Conservation (phyloP, 2,329 filamentous ascomycete genomes). For the Setomelanomma holmii region DNA sequence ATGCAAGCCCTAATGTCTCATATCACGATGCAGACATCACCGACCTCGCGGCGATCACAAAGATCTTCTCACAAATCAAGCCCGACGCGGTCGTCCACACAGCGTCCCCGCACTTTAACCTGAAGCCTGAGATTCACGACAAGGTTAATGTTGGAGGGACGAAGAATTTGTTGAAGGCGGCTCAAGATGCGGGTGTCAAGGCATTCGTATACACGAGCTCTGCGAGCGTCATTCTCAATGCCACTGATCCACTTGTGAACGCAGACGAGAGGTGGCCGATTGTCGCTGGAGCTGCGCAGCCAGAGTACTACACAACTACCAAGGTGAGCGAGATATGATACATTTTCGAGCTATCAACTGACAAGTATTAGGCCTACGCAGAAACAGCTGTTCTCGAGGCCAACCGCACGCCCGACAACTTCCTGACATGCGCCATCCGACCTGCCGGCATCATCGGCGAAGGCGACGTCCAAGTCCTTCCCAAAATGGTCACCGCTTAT, state of each 20-base stretch:
- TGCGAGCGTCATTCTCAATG: conserved; percentile 58
- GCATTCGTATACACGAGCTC: conserved; percentile 62
- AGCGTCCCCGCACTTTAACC: conserved; percentile 54
- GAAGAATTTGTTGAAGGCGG: conserved; percentile 55
- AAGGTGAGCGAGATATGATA: conserved; percentile 44
- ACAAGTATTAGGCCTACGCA: conserved; percentile 49
- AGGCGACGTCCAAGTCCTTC: conserved; percentile 56
- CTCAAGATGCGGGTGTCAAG: conserved; percentile 58
- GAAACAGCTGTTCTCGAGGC: conserved; percentile 57
- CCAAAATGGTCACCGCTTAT: conserved; percentile 54
- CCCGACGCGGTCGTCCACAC: conserved; percentile 60
- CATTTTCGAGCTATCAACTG: neutral
- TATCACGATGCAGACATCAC: conserved; percentile 62
- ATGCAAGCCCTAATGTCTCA: conserved; percentile 50
- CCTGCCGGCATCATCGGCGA: conserved; percentile 61
- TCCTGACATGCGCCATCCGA: conserved; percentile 59
- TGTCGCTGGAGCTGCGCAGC: conserved; percentile 55
- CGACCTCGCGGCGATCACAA: conserved; percentile 50
- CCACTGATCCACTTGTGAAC: conserved; percentile 54
- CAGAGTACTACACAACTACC: conserved; percentile 60
- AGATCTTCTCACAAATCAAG: conserved; percentile 52
- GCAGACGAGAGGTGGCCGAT: conserved; percentile 58
- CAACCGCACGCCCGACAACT: conserved; percentile 55
- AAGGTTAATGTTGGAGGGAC: conserved; percentile 62
- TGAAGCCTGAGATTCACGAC: conserved; percentile 52